These are phyloP conservation scores for Simplicillium aogashimaense DNA, from an alignment of 2,329 filamentous ascomycete species.

Conservation along the genomic window DNA sequence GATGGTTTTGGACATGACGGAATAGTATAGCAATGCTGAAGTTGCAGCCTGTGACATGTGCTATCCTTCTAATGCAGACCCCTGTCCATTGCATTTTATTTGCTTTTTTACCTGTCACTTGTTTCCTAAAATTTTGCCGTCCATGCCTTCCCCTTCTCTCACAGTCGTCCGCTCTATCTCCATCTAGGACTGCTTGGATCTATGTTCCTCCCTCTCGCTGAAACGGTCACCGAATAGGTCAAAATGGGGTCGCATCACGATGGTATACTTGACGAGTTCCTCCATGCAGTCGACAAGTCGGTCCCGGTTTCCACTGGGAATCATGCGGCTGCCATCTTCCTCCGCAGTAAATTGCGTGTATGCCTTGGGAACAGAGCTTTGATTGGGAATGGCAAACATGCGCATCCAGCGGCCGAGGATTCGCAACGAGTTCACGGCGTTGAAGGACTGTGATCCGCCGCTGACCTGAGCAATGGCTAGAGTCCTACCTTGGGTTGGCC, in stretches of 20 bases:
- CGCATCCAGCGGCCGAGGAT: constrained; percentile 61
- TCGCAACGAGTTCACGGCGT: constrained; percentile 55
- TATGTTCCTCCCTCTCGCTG: constrained; percentile 44
- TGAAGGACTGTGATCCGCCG: constrained; percentile 58
- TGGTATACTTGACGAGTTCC: constrained; percentile 60
- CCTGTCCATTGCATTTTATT: too few relatives aligned
- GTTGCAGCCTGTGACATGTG: too few relatives aligned
- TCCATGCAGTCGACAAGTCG: constrained; percentile 58
- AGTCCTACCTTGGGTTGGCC: constrained; percentile 56
- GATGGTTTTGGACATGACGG: too few relatives aligned
- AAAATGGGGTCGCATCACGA: constrained; percentile 53
- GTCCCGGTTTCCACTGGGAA: constrained; percentile 46
- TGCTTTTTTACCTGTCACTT: too few relatives aligned
- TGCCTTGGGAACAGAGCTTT: constrained; percentile 52
- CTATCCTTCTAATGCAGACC: too few relatives aligned
- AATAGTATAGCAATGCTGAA: too few relatives aligned
- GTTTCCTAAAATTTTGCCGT: too few relatives aligned
- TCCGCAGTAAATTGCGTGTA: constrained; percentile 48
- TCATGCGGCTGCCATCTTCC: constrained; percentile 39
- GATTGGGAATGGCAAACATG: constrained; percentile 59
- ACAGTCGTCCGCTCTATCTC: too few relatives aligned
- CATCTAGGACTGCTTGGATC: constrained; percentile 4
- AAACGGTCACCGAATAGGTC: constrained; percentile 51
- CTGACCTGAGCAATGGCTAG: constrained; percentile 52
- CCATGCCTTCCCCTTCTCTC: too few relatives aligned